A percentile compares a stretch with the other conserved stretches of the same genome.
phyloP scores from a whole-genome alignment of 768 basidiomycete species.

The Cystobasidium tubakii region DNA sequence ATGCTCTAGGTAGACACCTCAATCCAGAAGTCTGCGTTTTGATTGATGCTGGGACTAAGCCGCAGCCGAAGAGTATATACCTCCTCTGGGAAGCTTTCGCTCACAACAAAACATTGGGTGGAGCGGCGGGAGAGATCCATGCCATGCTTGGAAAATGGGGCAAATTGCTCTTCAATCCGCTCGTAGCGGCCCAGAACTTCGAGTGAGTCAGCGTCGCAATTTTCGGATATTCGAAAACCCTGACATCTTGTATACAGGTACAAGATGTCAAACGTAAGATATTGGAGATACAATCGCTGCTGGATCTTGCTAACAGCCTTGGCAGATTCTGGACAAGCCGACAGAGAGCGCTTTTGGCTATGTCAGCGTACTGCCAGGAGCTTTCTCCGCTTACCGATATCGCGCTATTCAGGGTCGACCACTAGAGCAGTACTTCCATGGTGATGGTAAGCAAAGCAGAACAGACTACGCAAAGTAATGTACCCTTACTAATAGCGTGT shows the following conservation, averaged over 20 bases:
- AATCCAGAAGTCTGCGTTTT: constrained; percentile 88
- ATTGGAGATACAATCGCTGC: neutral
- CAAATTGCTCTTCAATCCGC: constrained; percentile 79
- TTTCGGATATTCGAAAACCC: neutral
- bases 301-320: no score
- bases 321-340: constrained; percentile 77
- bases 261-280: constrained; percentile 75
- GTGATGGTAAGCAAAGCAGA: constrained; percentile 54
- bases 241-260: constrained; percentile 57
- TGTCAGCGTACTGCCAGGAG: constrained; percentile 71
- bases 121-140: constrained; percentile 52
- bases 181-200: constrained; percentile 83
- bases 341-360: constrained; percentile 93
- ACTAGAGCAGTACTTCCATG: constrained; percentile 54
- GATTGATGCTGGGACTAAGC: constrained; percentile 92
- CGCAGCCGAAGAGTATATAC: constrained; percentile 74
- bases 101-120: constrained; percentile 46
- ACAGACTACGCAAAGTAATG: neutral
- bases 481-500: neutral
- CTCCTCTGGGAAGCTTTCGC: constrained; percentile 79
- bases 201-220: constrained; percentile 33
- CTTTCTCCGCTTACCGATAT: constrained; percentile 93
- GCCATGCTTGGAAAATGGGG: constrained; percentile 88
- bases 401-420: constrained; percentile 85
- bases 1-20: constrained; percentile 59